Base-by-base conservation (phyloP, 176 grass and related monocot genomes). In the Lolium multiflorum region DNA sequence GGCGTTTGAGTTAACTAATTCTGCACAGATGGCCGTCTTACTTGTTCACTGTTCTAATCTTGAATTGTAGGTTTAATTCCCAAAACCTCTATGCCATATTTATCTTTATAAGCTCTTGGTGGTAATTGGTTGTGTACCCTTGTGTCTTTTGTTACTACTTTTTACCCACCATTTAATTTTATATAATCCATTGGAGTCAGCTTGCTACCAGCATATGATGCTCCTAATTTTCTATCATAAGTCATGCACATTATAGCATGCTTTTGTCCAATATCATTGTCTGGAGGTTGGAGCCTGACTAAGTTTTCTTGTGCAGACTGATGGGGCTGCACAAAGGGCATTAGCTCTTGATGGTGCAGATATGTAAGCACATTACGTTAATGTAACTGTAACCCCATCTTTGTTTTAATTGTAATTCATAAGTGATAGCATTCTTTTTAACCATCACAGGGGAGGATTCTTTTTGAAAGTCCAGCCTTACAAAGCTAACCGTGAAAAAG, bases 331-430 rank as follows among this genome's bases (percentile, higher is more conserved):
- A 81, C 87, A 92, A 81, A 90, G 91, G 81, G 93, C 91, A 78
- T 89, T 95, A 82, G 85, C 80, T 91, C 90, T 98, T 50, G 93
- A 98, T 89, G 91, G 91, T 89, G 92, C 96, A 91, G 96, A 98
- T 67, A 95, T 98, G 96, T 98, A 82, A 94, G 89, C 43, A 41
- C 26, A 17, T 48, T 7, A 50, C 37, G 11, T 59, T 82, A 64
- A 18, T 5, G 7, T 5, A 43, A 7, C 41, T 73, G 21, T n/a
- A 70, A 67, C 28, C 62, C 35, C 59, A 69, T 28, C 64, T 77
- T 49, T 71, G 3, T 57, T 55, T 84, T 71, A 39, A 47, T 84
- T 67, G 61, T 54, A 51, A 68, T 38, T 80, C 15, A n/a, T 51
- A 65, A 65, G 14, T 43, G 14, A 52, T 90, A 71, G 76, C 79